Percentiles rank a stretch among this genome's conserved stretches.
These are phyloP conservation scores for Eragrostis curvula DNA, from an alignment of 176 grass and related monocot species.

Conservation along the genomic window DNA sequence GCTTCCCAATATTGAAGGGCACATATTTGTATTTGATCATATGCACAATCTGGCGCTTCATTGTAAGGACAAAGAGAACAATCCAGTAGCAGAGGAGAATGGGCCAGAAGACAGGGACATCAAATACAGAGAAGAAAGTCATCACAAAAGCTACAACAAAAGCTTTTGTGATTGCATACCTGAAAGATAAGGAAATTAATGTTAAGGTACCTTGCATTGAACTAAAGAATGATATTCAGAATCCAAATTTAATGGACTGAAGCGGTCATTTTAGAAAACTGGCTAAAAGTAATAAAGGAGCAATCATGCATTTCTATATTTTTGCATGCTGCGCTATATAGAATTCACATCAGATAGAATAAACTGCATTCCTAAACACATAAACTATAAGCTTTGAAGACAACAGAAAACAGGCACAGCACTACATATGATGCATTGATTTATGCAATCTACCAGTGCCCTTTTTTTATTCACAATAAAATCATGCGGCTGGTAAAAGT, in stretches of 20 bases:
- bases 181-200: conserved; percentile 41
- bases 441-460: background rate
- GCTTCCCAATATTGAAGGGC: conserved; percentile 80
- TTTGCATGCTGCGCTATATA: background rate
- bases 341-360: background rate
- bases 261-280: background rate
- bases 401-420: background rate
- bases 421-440: background rate
- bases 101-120: conserved; percentile 96
- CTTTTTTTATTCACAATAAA: background rate
- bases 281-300: background rate
- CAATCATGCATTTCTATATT: background rate
- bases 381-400: background rate
- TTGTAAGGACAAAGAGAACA: conserved; percentile 85
- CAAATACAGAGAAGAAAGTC: conserved; percentile 97
- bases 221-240: background rate
- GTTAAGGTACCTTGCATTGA: background rate
- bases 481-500: background rate
- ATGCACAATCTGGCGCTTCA: conserved; percentile 96
- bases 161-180: conserved; percentile 97
- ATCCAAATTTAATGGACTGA: background rate
- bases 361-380: background rate
- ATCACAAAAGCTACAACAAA: conserved; percentile 87
- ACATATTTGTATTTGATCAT: conserved; percentile 96
- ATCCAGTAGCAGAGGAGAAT: conserved; percentile 96